Evolutionary conservation across 805 yeast genomes (phyloP).

Genomic region (Scheffersomyces ergatensis): DNA sequence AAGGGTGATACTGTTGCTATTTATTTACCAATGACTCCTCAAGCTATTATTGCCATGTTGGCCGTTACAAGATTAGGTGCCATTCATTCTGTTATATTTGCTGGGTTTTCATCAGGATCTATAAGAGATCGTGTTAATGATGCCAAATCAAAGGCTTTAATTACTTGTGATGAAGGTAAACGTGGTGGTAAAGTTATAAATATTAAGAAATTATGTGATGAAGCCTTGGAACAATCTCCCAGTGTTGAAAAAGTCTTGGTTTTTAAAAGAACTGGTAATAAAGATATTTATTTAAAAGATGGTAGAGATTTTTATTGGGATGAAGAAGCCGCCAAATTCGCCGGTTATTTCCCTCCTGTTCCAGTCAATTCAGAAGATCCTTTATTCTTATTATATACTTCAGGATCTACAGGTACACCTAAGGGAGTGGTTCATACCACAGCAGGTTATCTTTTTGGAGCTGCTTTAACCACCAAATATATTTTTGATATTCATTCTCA

Average conservation of each 20-base stretch:
- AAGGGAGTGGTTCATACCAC: conserved; percentile 83
- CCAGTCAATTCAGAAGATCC: conserved; percentile 82
- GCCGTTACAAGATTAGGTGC: conserved; percentile 84
- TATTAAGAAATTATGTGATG: conserved; percentile 81
- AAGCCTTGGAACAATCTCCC: conserved; percentile 67
- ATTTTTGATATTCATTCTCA: conserved; percentile 73
- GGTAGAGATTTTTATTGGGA: conserved; percentile 79
- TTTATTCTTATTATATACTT: conserved; percentile 74
- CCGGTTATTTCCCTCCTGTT: conserved; percentile 69
- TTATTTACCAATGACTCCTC: conserved; percentile 83
- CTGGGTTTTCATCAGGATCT: conserved; percentile 77
- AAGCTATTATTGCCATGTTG: conserved; percentile 70
- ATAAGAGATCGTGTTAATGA: conserved; percentile 69
- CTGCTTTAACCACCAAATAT: conserved; percentile 70
- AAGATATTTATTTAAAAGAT: conserved; percentile 45
- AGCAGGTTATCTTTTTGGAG: conserved; percentile 76
- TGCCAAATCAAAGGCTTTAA: conserved; percentile 68
- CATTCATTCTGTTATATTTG: conserved; percentile 80
- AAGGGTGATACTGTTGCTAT: conserved; percentile 88
- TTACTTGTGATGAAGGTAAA: conserved; percentile 79
- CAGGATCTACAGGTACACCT: conserved; percentile 88
- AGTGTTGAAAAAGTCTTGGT: conserved; percentile 69
- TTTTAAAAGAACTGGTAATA: conserved; percentile 68
- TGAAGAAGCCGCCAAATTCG: conserved; percentile 62
- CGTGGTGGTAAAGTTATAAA: conserved; percentile 82